Conservation (phyloP, 2,329 filamentous ascomycete genomes). For the Ophiostoma sp. region DNA sequence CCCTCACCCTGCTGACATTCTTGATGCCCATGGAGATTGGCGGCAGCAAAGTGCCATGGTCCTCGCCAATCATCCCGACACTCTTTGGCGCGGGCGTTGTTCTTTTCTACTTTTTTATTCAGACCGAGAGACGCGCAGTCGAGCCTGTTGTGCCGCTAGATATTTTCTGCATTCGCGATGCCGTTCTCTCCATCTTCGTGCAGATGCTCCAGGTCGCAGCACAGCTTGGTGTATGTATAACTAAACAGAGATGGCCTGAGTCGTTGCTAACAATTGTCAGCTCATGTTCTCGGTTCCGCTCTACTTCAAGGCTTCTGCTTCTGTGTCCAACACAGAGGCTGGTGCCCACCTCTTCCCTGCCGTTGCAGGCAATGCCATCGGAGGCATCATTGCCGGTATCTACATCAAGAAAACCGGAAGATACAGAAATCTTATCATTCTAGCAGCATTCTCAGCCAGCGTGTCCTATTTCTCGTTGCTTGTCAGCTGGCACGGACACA, state of each 20-base stretch:
- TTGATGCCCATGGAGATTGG: conserved; percentile 40
- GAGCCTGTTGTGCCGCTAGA: conserved; percentile 57
- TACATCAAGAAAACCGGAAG: conserved; percentile 55
- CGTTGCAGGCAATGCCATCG: conserved; percentile 61
- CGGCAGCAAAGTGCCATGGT: conserved; percentile 38
- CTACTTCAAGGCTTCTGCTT: conserved; percentile 62
- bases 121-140: conserved; percentile 37
- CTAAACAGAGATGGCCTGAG: background rate
- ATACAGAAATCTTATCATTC: conserved; percentile 52
- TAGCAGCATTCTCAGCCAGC: conserved; percentile 47
- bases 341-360: conserved; percentile 60
- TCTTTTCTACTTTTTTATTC: conserved; percentile 34
- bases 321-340: conserved; percentile 53
- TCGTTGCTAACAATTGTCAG: conserved; percentile 28
- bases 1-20: conserved; percentile 35
- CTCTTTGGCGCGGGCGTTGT: conserved; percentile 33
- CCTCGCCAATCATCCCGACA: conserved; percentile 34
- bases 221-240: conserved; percentile 47
- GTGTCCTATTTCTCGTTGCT: conserved; percentile 49
- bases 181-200: conserved; percentile 50
- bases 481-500: conserved; percentile 56
- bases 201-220: conserved; percentile 50
- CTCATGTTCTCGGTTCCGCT: conserved; percentile 63
- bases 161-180: conserved; percentile 48
- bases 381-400: conserved; percentile 55